phyloP scores from a whole-genome alignment of 1,284 basidiomycete genomes.

The Schizopora paradoxa region DNA sequence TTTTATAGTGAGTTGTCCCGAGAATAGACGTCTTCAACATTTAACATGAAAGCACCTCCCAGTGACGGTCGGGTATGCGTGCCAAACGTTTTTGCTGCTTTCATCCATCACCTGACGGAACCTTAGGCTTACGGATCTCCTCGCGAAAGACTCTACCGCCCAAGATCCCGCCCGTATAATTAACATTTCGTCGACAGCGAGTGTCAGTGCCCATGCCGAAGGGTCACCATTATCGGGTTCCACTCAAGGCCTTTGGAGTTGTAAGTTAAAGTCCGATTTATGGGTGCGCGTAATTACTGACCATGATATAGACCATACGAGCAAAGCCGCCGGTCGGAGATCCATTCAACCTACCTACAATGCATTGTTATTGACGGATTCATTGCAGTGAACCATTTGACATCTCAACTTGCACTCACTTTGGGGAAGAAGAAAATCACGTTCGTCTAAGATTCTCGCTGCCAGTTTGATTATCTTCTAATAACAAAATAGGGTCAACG shows the following conservation, averaged over 20 bases:
- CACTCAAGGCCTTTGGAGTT: constrained; percentile 76
- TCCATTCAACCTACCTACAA: not conserved
- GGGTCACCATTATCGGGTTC: constrained; percentile 46
- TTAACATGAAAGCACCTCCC: not conserved
- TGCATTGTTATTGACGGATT: not conserved
- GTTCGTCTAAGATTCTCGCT: constrained; percentile 36
- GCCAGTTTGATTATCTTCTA: not conserved
- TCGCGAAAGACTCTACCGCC: constrained; percentile 62
- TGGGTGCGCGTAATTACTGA: not conserved
- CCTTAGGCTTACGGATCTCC: constrained; percentile 51
- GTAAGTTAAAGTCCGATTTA: constrained; percentile 41
- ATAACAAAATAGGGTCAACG: constrained; percentile 63
- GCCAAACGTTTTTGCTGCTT: constrained; percentile 12
- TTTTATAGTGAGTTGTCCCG: constrained; percentile 58
- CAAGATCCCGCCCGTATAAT: constrained; percentile 71
- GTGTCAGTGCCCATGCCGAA: constrained; percentile 47
- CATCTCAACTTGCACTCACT: constrained; percentile 66
- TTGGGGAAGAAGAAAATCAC: constrained; percentile 59
- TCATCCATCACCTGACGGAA: constrained; percentile 23
- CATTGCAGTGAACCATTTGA: constrained; percentile 69
- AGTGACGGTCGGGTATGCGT: constrained; percentile 65
- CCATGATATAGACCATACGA: constrained; percentile 54
- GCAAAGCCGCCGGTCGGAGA: constrained; percentile 63
- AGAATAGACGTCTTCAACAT: not conserved
- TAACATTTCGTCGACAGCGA: constrained; percentile 76